Conservation (phyloP, 805 yeast genomes). For the Lipomyces yamadae region DNA sequence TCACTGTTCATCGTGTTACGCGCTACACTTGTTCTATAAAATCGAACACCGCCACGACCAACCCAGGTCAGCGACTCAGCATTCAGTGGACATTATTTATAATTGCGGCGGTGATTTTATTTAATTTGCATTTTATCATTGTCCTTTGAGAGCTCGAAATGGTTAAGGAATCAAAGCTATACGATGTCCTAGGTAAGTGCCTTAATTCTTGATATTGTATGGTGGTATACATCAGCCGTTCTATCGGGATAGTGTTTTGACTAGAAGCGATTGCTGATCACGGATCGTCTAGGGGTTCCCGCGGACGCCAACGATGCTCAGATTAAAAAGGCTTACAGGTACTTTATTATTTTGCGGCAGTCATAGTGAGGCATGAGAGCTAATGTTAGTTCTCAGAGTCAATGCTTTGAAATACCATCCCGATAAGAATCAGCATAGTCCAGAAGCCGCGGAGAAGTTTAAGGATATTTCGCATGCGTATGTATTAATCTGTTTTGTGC, state of each 20-base stretch:
- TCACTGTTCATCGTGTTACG: neutral
- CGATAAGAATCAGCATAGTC: slow-evolving; percentile 69
- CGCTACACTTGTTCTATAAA: neutral
- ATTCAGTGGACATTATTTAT: neutral
- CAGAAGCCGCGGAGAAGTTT: slow-evolving; percentile 93
- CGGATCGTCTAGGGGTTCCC: slow-evolving; percentile 49
- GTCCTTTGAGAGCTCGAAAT: slow-evolving; percentile 45
- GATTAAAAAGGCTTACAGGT: slow-evolving; percentile 74
- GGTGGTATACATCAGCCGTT: neutral
- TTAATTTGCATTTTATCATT: slow-evolving; percentile 1
- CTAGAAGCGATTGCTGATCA: neutral
- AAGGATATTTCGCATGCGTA: slow-evolving; percentile 85
- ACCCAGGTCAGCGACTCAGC: neutral
- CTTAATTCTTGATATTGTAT: neutral
- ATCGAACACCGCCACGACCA: neutral
- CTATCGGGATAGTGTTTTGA: neutral
- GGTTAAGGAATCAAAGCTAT: slow-evolving; percentile 72
- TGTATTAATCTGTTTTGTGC: slow-evolving; percentile 39
- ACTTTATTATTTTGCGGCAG: slow-evolving; percentile 2
- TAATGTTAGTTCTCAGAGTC: slow-evolving; percentile 47
- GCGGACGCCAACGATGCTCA: slow-evolving; percentile 59
- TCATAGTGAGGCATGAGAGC: neutral
- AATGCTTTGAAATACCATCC: slow-evolving; percentile 81
- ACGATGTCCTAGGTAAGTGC: slow-evolving; percentile 61
- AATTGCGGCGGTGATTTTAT: neutral